Percentiles rank a stretch among this genome's conserved stretches.
These are phyloP conservation scores for Babesia gibsoni DNA, from an alignment of 169 alveolate genomes.

Conservation along the genomic window DNA sequence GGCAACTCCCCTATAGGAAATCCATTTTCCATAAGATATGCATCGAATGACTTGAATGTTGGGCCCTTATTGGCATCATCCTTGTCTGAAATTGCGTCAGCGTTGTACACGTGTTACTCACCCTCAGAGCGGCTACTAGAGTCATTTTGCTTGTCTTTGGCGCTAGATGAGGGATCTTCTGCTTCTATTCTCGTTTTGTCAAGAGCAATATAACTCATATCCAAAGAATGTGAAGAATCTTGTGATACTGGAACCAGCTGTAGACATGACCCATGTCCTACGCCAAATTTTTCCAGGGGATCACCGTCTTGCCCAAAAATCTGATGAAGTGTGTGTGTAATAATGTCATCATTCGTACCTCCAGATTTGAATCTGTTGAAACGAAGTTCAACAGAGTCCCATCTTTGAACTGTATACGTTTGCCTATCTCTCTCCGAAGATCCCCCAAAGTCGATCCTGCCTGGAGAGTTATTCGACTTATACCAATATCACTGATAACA, in stretches of 20 bases:
- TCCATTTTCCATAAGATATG: constrained; percentile 73
- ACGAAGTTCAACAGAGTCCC: constrained; percentile 17
- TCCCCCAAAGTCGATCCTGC: constrained; percentile 46
- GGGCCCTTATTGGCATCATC: constrained; percentile 31
- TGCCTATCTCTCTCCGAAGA: constrained; percentile 29
- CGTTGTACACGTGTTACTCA: too few relatives aligned
- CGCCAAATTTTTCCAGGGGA: constrained; percentile 3
- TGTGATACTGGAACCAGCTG: background rate
- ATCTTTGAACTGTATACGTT: constrained; percentile 31
- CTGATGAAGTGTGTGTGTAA: background rate
- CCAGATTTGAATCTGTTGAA: background rate
- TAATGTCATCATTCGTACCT: background rate
- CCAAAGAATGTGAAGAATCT: background rate
- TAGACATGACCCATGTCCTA: constrained; percentile 10
- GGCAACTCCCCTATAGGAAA: constrained; percentile 78
- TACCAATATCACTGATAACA: constrained; percentile 36
- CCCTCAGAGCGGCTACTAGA: too few relatives aligned
- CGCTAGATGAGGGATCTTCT: too few relatives aligned
- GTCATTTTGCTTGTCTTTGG: too few relatives aligned
- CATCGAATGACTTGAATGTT: constrained; percentile 79
- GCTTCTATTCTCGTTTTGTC: background rate
- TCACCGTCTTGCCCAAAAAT: background rate
- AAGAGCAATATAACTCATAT: background rate
- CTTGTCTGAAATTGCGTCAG: background rate
- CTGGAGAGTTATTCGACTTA: constrained; percentile 26